Percentiles rank a stretch among this genome's conserved stretches.
Evolutionary conservation across 1,284 basidiomycete genomes (phyloP).

Genomic region (Anthracocystis panici-leucophaei): DNA sequence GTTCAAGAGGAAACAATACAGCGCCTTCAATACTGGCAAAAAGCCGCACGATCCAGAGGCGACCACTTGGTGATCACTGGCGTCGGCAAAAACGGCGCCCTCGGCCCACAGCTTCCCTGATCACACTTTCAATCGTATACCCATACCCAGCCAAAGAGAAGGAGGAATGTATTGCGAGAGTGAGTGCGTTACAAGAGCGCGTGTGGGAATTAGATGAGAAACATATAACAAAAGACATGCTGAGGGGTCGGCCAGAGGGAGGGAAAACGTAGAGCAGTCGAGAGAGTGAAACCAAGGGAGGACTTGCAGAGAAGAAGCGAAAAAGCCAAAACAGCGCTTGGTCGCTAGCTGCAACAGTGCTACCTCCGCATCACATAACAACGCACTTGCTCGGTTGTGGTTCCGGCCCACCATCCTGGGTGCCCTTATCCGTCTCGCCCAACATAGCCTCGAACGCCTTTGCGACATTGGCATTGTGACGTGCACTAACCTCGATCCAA

Average conservation of each 20-base stretch:
- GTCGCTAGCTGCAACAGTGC: background rate
- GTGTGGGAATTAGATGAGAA: background rate
- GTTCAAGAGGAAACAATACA: background rate
- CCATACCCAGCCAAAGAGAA: background rate
- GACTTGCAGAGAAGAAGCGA: background rate
- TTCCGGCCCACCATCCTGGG: slow-evolving; percentile 58
- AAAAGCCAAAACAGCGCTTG: background rate
- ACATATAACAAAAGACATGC: slow-evolving; percentile 1
- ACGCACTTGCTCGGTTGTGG: slow-evolving; percentile 64
- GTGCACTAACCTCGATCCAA: slow-evolving; percentile 67
- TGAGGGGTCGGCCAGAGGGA: background rate
- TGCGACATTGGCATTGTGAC: slow-evolving; percentile 67
- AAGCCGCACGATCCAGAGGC: slow-evolving; percentile 32
- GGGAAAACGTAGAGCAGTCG: background rate
- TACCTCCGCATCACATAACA: slow-evolving; percentile 51
- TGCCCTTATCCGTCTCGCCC: slow-evolving; percentile 64
- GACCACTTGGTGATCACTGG: slow-evolving; percentile 43
- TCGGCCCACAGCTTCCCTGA: slow-evolving; percentile 25
- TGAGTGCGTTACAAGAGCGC: background rate
- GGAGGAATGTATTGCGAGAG: slow-evolving; percentile 1
- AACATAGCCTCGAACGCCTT: slow-evolving; percentile 68
- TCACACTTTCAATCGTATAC: slow-evolving; percentile 1
- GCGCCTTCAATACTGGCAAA: slow-evolving; percentile 26
- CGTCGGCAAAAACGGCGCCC: slow-evolving; percentile 39
- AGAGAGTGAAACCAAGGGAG: background rate